Percentiles rank a stretch among this genome's conserved stretches.
Conservation (phyloP, 306 rosid species). For the Cucumis melo region DNA sequence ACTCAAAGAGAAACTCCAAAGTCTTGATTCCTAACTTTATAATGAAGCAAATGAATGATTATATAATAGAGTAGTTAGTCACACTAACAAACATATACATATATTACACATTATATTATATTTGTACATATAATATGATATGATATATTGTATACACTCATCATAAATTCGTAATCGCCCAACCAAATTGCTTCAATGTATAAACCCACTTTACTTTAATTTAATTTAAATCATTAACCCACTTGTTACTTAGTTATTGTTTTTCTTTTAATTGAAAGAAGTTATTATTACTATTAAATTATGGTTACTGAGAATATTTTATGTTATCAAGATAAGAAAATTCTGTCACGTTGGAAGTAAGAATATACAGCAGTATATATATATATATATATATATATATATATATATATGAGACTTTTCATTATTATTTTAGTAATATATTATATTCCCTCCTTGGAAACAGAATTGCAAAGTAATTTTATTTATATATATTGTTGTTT, state of each 20-base stretch:
- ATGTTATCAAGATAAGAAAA: slow-evolving; percentile 22
- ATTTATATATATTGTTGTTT: background rate
- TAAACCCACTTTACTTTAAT: background rate
- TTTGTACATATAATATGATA: background rate
- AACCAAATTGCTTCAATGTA: background rate
- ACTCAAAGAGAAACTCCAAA: background rate
- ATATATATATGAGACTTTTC: background rate
- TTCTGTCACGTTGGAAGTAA: slow-evolving; percentile 7
- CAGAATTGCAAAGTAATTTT: too few relatives aligned
- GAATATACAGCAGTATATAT: background rate
- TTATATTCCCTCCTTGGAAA: background rate
- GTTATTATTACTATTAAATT: background rate
- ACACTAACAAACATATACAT: background rate
- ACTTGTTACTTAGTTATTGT: background rate
- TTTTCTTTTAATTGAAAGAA: too few relatives aligned
- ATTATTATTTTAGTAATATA: background rate
- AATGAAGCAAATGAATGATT: background rate
- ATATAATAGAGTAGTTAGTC: background rate
- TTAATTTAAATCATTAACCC: background rate
- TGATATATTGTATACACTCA: background rate
- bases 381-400: too few relatives aligned
- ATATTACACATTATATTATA: background rate
- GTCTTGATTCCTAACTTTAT: background rate
- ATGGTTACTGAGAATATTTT: slow-evolving; percentile 1
- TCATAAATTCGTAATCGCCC: background rate